These are phyloP conservation scores for Colletotrichum tamarilloi DNA, from an alignment of 2,329 filamentous ascomycete species.

Conservation along the genomic window DNA sequence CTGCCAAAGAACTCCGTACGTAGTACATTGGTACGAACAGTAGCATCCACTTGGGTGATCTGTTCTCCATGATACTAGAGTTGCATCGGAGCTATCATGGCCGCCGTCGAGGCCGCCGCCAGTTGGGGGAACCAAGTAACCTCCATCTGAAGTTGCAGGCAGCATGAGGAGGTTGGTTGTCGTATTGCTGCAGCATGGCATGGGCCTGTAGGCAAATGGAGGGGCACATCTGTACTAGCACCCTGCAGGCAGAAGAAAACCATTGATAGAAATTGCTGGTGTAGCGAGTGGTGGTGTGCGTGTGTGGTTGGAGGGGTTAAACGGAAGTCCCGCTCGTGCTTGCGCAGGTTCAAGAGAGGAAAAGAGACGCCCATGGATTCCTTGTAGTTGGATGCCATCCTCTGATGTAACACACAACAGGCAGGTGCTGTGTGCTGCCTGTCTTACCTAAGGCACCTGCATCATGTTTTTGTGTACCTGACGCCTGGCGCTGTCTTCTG, in stretches of 20 bases:
- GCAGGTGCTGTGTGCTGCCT: background rate
- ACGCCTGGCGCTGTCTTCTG: background rate
- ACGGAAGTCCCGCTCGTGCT: conserved; percentile 29
- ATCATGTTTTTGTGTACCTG: background rate
- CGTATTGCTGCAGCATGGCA: background rate
- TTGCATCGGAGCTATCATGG: background rate
- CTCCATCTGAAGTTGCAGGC: background rate
- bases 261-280: background rate
- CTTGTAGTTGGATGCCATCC: conserved; percentile 17
- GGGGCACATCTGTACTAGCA: background rate
- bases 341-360: conserved; percentile 10
- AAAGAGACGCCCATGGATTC: background rate
- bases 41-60: conserved; percentile 1
- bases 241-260: conserved; percentile 15
- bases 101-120: background rate
- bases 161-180: background rate
- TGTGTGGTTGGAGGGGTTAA: conserved; percentile 29
- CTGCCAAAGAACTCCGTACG: background rate
- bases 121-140: background rate
- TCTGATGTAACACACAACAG: conserved; percentile 1
- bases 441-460: background rate
- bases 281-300: background rate
- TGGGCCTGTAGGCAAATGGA: background rate
- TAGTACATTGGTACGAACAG: background rate
- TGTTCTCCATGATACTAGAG: background rate